phyloP scores from a whole-genome alignment of 1,139 yeast genomes.

The Debaryomycetaceae sp. region DNA sequence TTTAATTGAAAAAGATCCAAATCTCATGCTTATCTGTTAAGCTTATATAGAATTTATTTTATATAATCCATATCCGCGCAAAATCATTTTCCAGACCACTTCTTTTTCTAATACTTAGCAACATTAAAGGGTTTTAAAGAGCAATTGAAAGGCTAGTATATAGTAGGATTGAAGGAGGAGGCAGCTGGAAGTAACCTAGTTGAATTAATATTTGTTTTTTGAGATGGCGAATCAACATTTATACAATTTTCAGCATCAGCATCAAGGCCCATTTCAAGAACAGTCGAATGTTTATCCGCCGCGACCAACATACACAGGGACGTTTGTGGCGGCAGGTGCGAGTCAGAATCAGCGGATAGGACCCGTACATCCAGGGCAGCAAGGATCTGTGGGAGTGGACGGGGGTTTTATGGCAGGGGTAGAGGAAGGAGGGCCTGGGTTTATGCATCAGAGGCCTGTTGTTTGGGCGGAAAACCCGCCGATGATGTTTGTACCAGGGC shows the following conservation, averaged over 20 bases:
- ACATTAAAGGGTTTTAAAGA: no score
- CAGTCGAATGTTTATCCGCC: background rate
- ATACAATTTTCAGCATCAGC: background rate
- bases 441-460: background rate
- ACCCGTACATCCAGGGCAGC: background rate
- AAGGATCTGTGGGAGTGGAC: background rate
- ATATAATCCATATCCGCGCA: no score
- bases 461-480: background rate
- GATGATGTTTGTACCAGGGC: background rate
- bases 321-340: background rate
- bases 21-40: background rate
- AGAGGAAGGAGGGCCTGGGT: background rate
- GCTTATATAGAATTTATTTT: no score
- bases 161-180: no score
- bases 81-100: no score
- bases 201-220: no score
- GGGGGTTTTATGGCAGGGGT: background rate
- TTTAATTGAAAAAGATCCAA: background rate
- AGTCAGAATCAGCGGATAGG: background rate
- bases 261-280: background rate
- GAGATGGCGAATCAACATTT: background rate
- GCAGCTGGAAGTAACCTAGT: no score
- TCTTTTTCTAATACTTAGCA: no score
- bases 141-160: no score
- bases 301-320: background rate